These are phyloP conservation scores for Dipodascus geniculatus DNA, from an alignment of 805 yeast genomes.

Conservation along the genomic window DNA sequence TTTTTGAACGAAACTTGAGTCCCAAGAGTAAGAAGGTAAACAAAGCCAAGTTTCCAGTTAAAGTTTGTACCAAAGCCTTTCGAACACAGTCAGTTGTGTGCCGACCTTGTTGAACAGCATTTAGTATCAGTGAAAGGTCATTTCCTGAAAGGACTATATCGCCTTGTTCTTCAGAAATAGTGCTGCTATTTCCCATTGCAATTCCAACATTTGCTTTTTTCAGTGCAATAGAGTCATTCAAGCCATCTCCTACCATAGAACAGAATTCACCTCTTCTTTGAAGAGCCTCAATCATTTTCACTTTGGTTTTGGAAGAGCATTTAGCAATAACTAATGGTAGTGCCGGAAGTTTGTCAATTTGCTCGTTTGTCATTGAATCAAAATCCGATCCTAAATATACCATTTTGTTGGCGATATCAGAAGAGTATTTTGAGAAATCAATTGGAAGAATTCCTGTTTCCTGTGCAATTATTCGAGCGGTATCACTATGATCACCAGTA, in stretches of 20 bases:
- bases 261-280: conserved; percentile 50
- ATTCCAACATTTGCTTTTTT: conserved; percentile 72
- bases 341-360: conserved; percentile 50
- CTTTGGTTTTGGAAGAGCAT: conserved; percentile 75
- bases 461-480: conserved; percentile 75
- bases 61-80: conserved; percentile 60
- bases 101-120: conserved; percentile 28
- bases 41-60: conserved; percentile 64
- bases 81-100: conserved; percentile 70
- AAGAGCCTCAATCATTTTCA: conserved; percentile 65
- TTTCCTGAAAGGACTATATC: conserved; percentile 71
- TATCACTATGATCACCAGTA: conserved; percentile 71
- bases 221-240: conserved; percentile 67
- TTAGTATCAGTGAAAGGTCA: conserved; percentile 68
- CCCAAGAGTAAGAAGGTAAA: conserved; percentile 60
- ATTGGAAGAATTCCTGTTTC: conserved; percentile 68
- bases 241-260: conserved; percentile 83
- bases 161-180: conserved; percentile 75
- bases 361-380: conserved; percentile 46
- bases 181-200: conserved; percentile 78
- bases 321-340: conserved; percentile 70
- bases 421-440: conserved; percentile 42
- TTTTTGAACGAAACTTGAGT: conserved; percentile 50
- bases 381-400: conserved; percentile 67
- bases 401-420: conserved; percentile 44